A percentile compares a stretch with the other conserved stretches of the same genome.
These are phyloP conservation scores for Penicillium rolfsii DNA, from an alignment of 2,329 filamentous ascomycete genomes.

Conservation along the genomic window DNA sequence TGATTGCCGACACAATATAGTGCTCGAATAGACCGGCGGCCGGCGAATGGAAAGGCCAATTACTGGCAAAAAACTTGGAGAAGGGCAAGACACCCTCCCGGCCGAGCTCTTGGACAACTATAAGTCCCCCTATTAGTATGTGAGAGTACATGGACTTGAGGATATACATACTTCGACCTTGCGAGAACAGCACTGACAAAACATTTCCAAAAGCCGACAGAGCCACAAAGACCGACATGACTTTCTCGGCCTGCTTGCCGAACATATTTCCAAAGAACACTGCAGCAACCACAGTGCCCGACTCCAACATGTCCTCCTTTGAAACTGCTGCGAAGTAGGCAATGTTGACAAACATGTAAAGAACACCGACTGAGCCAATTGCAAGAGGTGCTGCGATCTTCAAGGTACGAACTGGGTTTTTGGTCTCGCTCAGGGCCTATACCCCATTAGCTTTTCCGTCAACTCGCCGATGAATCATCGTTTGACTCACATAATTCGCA, in stretches of 20 bases:
- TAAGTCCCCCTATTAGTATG: background rate
- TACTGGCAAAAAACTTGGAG: slow-evolving; percentile 69
- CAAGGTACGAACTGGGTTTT: slow-evolving; percentile 61
- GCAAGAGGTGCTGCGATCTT: slow-evolving; percentile 61
- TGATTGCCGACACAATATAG: slow-evolving; percentile 66
- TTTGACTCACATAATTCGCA: slow-evolving; percentile 59
- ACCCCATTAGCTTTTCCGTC: slow-evolving; percentile 17
- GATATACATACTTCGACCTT: slow-evolving; percentile 43
- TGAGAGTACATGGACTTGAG: background rate
- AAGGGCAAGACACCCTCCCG: slow-evolving; percentile 71
- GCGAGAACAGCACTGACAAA: slow-evolving; percentile 58
- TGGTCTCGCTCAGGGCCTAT: slow-evolving; percentile 57
- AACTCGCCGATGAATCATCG: background rate
- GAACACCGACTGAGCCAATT: slow-evolving; percentile 56
- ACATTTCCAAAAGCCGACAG: slow-evolving; percentile 65
- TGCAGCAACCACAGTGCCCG: slow-evolving; percentile 59
- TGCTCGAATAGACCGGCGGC: slow-evolving; percentile 63
- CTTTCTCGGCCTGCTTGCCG: slow-evolving; percentile 57
- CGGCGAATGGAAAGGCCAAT: slow-evolving; percentile 68
- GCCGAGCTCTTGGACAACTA: slow-evolving; percentile 60
- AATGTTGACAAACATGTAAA: slow-evolving; percentile 62
- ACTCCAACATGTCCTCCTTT: slow-evolving; percentile 57
- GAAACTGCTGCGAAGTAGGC: slow-evolving; percentile 64
- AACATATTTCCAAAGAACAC: slow-evolving; percentile 65
- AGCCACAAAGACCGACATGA: slow-evolving; percentile 64